Evolutionary conservation across 2,329 filamentous ascomycete genomes (phyloP), one percentile per base, ranked within the genome.

Genomic region (Amauroascus verrucosus): DNA sequence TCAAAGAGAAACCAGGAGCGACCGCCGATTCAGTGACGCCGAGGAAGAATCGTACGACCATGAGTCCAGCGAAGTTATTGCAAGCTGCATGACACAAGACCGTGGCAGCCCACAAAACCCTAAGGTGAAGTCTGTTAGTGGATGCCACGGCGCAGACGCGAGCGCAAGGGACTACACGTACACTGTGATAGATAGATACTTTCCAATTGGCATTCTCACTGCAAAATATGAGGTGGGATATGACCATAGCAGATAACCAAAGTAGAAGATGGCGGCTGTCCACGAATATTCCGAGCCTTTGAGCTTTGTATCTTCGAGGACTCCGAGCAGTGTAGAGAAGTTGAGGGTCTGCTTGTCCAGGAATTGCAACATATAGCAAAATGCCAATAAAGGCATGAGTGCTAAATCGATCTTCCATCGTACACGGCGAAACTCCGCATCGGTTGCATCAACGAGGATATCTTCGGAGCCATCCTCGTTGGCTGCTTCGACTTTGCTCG

Each of bases 311-410:
- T 82, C 80, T 1, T 81, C 73, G 20, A 73, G 71, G 55, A 85
- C 78, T 1, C 80, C 80, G 54, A 84, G 83, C 48, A 85, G 80
- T 18, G 82, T 81, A 0, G 82, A 81, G 58, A 83, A 84, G 0
- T 75, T 79, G 28, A 81, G 65, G 0, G 76, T 81, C 0, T 43
- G 40, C 22, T 43, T 43, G 78, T 81, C 69, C 81, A 24, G 18
- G 35, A 43, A 51, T 6, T 38, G 40, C 20, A 43, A 26, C 40
- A 43, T 43, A 20, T 43, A 43, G 40, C 40, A 43, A 11, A 43
- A 43, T 8, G 40, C 8, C 40, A 43, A n/a, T 7, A 43, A 26
- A 16, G 40, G 40, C 40, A 43, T 43, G 40, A 43, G 40, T n/a
- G 14, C 20, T 2, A 43, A 11, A 13, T 43, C 40, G 40, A 43